Conservation (phyloP, 495 filamentous ascomycete species). For the Lasiosphaeria miniovina region DNA sequence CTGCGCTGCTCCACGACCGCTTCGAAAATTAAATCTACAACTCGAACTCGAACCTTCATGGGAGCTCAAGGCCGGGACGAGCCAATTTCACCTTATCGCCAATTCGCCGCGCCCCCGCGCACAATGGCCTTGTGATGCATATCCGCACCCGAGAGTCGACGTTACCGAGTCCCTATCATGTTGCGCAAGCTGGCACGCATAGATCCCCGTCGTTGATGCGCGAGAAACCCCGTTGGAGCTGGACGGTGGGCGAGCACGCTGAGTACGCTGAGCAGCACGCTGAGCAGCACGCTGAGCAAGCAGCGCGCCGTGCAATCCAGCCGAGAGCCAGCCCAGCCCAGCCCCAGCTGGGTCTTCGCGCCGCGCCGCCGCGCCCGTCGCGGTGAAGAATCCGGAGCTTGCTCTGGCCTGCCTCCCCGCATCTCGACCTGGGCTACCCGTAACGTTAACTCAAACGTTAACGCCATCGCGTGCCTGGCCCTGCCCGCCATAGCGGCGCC, state of each 20-base stretch:
- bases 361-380: neutral
- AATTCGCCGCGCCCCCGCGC: slow-evolving; percentile 13
- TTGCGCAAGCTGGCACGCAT: slow-evolving; percentile 28
- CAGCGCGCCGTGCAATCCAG: slow-evolving; percentile 1
- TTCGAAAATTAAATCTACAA: slow-evolving; percentile 17
- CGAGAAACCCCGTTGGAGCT: slow-evolving; percentile 9
- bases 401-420: too few relatives aligned
- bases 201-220: slow-evolving; percentile 30
- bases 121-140: slow-evolving; percentile 38
- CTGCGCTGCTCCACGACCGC: neutral
- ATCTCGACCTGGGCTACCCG: too few relatives aligned
- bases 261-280: slow-evolving; percentile 16
- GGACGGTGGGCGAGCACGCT: slow-evolving; percentile 4
- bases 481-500: too few relatives aligned
- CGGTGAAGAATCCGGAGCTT: slow-evolving; percentile 2
- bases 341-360: neutral
- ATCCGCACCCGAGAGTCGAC: slow-evolving; percentile 19
- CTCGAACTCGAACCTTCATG: neutral
- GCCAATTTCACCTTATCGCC: neutral
- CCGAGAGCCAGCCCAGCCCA: slow-evolving; percentile 4
- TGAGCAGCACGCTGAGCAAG: neutral
- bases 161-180: slow-evolving; percentile 24
- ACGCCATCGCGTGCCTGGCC: too few relatives aligned
- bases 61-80: neutral
- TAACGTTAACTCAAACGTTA: too few relatives aligned